Conservation (phyloP, 768 basidiomycete species). For the Stropharia rugosoannulata region DNA sequence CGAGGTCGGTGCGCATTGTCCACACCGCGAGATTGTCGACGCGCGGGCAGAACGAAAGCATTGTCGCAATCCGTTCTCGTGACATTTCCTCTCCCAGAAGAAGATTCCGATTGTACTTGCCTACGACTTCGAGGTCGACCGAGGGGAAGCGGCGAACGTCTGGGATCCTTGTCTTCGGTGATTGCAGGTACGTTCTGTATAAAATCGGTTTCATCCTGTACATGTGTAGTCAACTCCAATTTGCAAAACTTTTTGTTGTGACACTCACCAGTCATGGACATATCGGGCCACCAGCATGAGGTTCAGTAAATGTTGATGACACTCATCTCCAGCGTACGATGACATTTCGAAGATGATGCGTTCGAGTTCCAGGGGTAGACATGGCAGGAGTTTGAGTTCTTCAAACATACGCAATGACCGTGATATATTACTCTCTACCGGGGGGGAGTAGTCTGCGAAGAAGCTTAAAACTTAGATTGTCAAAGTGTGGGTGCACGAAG, state of each 20-base stretch:
- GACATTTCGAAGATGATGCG: slow-evolving; percentile 5
- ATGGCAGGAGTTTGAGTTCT: not conserved
- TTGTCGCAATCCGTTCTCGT: not conserved
- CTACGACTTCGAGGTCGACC: not conserved
- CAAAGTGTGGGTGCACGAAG: no score
- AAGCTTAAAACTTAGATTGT: no score
- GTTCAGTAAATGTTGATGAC: not conserved
- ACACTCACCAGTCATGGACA: slow-evolving; percentile 1
- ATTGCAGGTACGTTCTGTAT: slow-evolving; percentile 2
- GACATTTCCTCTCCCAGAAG: slow-evolving; percentile 1
- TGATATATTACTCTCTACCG: no score
- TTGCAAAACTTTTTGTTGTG: not conserved
- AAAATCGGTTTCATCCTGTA: slow-evolving; percentile 1
- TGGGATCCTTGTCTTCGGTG: slow-evolving; percentile 1
- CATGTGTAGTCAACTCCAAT: no score
- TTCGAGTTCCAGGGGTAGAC: slow-evolving; percentile 2
- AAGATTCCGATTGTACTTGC: not conserved
- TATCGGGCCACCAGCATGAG: slow-evolving; percentile 3
- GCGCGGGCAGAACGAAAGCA: not conserved
- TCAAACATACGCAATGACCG: not conserved
- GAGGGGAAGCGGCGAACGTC: slow-evolving; percentile 1
- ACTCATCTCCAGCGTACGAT: not conserved
- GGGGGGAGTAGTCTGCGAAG: not conserved
- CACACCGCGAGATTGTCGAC: slow-evolving; percentile 1
- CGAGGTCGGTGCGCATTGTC: slow-evolving; percentile 1